Evolutionary conservation across 176 grass and related monocot species (phyloP).

Genomic region (Saccharum officinarum): DNA sequence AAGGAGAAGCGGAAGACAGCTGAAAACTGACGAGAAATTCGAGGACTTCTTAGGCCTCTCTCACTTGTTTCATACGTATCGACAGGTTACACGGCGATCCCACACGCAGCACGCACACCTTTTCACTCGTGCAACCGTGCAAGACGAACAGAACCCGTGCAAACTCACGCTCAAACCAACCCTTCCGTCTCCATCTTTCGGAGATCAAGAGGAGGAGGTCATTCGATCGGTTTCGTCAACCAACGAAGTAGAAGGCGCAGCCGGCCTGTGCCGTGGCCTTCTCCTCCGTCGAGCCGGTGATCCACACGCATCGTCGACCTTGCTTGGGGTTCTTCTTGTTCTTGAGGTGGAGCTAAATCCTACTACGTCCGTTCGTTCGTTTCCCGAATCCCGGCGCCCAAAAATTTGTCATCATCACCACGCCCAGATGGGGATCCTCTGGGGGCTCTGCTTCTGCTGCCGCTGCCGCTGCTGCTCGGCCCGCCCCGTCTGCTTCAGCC

Average conservation of each 20-base stretch:
- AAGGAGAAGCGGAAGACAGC: not conserved
- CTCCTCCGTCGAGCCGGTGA: constrained; percentile 11
- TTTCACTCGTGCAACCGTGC: constrained; percentile 1
- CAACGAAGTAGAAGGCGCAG: not conserved
- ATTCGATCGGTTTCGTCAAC: not conserved
- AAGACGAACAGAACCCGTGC: not conserved
- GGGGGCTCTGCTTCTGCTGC: constrained; percentile 58
- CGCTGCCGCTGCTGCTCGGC: constrained; percentile 49
- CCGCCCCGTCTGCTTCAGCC: constrained; percentile 44
- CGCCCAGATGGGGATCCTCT: constrained; percentile 74
- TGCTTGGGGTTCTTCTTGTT: not conserved
- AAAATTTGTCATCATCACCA: constrained; percentile 29
- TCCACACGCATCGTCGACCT: not conserved
- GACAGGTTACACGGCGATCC: constrained; percentile 33
- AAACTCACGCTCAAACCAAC: constrained; percentile 16
- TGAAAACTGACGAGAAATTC: not conserved
- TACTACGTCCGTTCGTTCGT: not conserved
- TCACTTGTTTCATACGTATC: constrained; percentile 16
- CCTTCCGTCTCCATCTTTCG: constrained; percentile 28
- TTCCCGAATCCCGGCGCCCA: not conserved
- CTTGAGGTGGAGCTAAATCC: constrained; percentile 13
- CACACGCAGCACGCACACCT: not conserved
- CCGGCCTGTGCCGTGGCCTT: not conserved
- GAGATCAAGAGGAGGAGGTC: constrained; percentile 29
- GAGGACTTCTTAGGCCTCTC: constrained; percentile 2